Evolutionary conservation across 768 basidiomycete species (phyloP).

Genomic region (Lyophyllum decastes): DNA sequence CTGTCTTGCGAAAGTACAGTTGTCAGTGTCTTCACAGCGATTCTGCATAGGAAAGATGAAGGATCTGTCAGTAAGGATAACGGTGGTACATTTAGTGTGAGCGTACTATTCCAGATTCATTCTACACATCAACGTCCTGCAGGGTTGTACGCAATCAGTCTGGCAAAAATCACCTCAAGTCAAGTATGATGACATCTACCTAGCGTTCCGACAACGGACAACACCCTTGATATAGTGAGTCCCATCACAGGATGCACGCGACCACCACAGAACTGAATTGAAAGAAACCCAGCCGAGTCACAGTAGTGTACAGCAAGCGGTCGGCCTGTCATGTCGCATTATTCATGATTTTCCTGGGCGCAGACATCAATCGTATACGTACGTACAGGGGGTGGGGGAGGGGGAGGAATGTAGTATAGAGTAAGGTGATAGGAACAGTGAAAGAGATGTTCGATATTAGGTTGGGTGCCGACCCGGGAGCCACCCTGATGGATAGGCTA

Average conservation of each 20-base stretch:
- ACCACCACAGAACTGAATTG: background rate
- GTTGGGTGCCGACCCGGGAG: slow-evolving; percentile 21
- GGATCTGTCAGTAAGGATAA: background rate
- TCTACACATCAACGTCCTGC: background rate
- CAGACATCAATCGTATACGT: slow-evolving; percentile 12
- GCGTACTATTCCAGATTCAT: background rate
- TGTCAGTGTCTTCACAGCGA: background rate
- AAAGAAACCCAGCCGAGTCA: background rate
- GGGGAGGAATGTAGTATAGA: slow-evolving; percentile 12
- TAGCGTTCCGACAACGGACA: background rate
- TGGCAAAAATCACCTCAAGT: background rate
- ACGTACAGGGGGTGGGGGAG: slow-evolving; percentile 20
- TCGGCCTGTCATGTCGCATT: background rate
- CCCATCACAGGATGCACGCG: background rate
- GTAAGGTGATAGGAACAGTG: slow-evolving; percentile 15
- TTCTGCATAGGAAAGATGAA: background rate
- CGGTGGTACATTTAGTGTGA: background rate
- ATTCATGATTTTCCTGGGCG: slow-evolving; percentile 8
- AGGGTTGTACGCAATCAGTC: background rate
- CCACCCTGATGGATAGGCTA: slow-evolving; percentile 15
- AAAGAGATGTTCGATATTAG: slow-evolving; percentile 20
- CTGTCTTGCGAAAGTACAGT: background rate
- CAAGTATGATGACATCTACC: background rate
- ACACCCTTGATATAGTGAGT: background rate
- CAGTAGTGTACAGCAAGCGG: background rate